Evolutionary conservation across 2,329 filamentous ascomycete genomes (phyloP), one percentile per base, ranked within the genome.

Genomic region (Ophiostoma himal-ulmi): DNA sequence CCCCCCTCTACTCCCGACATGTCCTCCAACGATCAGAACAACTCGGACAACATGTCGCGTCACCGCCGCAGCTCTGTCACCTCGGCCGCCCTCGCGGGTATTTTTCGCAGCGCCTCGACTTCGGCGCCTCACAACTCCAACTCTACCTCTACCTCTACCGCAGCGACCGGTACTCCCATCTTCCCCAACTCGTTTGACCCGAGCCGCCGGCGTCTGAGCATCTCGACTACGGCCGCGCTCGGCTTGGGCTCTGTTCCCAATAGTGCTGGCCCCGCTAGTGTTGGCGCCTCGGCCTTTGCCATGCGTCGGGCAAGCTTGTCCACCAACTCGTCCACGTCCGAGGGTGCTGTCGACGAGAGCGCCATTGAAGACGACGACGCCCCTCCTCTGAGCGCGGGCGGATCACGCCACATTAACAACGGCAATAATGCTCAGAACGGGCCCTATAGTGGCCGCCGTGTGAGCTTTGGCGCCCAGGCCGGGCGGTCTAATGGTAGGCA

Each of bases 401-500:
- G 36, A 34, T 78, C 82, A 54, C 86, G 84, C 76, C n/a, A 7
- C 44, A 48, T 20, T 20, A 48, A 20, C 44, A 48, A 20, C 44
- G 7, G 7, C 44, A 48, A 48, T 17, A 8, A 66, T 57, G n/a
- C 52, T 57, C 52, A 22, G n/a, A 66, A 26, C 64, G 22, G 36
- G n/a, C 11, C 37, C 11, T 44, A 44, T 20, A 34, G 60, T 39
- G 65, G 65, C 65, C 90, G 94, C 75, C 91, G 94, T 71, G 89
- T 97, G 83, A 97, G 94, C 81, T 96, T 97, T 77, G 94, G 94
- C 72, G 90, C 91, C 72, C 88, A 93, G 78, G 91, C 91, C 74
- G 83, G 93, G n/a, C 52, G 70, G 77, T 65, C 71, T 69, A 87
- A 86, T 81, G 88, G 87, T 88, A 88, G 85, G 84, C 82, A 78